phyloP scores from a whole-genome alignment of 108 stramenopile species.

The Fragilariopsis cylindrus region DNA sequence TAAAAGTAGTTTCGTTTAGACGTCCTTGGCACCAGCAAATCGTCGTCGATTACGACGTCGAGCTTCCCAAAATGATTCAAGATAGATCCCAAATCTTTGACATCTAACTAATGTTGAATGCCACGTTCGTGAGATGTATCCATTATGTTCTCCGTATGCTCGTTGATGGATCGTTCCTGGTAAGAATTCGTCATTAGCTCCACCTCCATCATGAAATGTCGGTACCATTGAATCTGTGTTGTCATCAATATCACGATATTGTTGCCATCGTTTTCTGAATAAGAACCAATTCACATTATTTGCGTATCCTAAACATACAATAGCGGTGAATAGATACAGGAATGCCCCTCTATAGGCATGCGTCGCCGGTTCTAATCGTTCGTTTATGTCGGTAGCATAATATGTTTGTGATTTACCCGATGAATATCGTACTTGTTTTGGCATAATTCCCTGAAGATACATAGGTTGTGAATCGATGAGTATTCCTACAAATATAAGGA shows the following conservation, averaged over 20 bases:
- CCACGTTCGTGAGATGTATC: slow-evolving; percentile 4
- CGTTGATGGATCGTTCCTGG: slow-evolving; percentile 4
- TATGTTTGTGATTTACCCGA: slow-evolving; percentile 20
- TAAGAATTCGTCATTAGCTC: slow-evolving; percentile 1
- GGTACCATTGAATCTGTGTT: slow-evolving; percentile 23
- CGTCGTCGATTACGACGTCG: slow-evolving; percentile 31
- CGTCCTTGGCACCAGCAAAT: slow-evolving; percentile 33
- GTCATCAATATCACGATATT: slow-evolving; percentile 44
- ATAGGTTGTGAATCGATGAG: slow-evolving; percentile 49
- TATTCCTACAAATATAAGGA: slow-evolving; percentile 42
- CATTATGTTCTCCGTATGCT: slow-evolving; percentile 9
- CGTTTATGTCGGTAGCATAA: slow-evolving; percentile 20
- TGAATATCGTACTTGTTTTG: slow-evolving; percentile 23
- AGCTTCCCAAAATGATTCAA: slow-evolving; percentile 27
- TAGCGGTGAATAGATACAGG: slow-evolving; percentile 29
- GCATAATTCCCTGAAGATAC: slow-evolving; percentile 36
- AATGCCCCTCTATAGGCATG: slow-evolving; percentile 43
- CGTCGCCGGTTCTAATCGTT: slow-evolving; percentile 37
- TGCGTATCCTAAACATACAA: slow-evolving; percentile 33
- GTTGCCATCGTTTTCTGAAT: slow-evolving; percentile 24
- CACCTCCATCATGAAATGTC: slow-evolving; percentile 18
- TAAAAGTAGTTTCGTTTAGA: slow-evolving; percentile 15
- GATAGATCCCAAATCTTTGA: slow-evolving; percentile 23
- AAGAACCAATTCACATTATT: slow-evolving; percentile 21
- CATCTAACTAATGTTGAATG: slow-evolving; percentile 3